A percentile compares a stretch with the other conserved stretches of the same genome.
phyloP scores from a whole-genome alignment of 768 basidiomycete species.

The Flagelloscypha sp. region DNA sequence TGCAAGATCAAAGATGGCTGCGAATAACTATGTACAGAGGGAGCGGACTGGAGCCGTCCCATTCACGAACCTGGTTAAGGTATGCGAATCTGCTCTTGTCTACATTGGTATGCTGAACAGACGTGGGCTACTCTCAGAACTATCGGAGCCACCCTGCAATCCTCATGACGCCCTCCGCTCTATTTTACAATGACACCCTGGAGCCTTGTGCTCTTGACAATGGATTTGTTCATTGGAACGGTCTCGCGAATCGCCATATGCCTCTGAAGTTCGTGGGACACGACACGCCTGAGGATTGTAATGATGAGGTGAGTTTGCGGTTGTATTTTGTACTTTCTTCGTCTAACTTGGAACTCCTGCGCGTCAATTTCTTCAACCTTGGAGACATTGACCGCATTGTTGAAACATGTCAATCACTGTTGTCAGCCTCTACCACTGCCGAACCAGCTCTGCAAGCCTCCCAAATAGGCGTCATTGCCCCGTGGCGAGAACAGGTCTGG shows the following conservation, averaged over 20 bases:
- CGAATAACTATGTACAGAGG: no score
- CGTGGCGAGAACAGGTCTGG: constrained; percentile 48
- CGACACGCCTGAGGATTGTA: constrained; percentile 31
- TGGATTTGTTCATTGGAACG: constrained; percentile 33
- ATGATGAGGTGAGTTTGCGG: constrained; percentile 31
- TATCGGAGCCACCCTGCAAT: constrained; percentile 46
- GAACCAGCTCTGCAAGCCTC: constrained; percentile 30
- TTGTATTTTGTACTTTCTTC: not conserved
- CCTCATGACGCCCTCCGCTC: constrained; percentile 44
- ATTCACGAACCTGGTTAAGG: constrained; percentile 38
- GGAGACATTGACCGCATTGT: constrained; percentile 37
- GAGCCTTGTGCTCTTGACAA: constrained; percentile 34
- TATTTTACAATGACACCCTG: constrained; percentile 45
- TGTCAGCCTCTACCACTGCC: constrained; percentile 26
- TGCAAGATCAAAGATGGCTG: not conserved
- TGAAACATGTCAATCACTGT: constrained; percentile 29
- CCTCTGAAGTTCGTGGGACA: constrained; percentile 40
- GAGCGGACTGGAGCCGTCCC: constrained; percentile 15
- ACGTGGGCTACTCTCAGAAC: constrained; percentile 22
- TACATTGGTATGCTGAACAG: not conserved
- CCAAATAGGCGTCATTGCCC: constrained; percentile 44
- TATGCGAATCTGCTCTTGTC: constrained; percentile 13
- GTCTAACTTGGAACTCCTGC: constrained; percentile 15
- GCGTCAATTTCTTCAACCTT: constrained; percentile 41
- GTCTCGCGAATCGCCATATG: constrained; percentile 27